phyloP scores from a whole-genome alignment of 2,329 filamentous ascomycete species.

The Penicillium sp. region DNA sequence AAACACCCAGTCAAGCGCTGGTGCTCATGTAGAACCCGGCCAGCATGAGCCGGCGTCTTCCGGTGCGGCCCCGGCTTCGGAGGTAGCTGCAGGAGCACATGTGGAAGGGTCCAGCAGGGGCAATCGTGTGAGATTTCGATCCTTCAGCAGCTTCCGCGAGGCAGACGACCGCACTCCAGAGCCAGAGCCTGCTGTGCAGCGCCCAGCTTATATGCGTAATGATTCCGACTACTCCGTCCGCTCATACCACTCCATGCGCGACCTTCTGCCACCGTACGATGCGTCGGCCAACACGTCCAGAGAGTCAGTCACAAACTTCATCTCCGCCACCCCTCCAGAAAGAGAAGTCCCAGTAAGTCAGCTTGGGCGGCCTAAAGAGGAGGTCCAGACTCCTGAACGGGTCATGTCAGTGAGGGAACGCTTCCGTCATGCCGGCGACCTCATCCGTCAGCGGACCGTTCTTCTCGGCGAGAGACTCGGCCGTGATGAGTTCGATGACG shows the following conservation, averaged over 20 bases:
- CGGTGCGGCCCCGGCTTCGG: background rate
- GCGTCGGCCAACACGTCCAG: conserved; percentile 19
- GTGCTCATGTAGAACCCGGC: background rate
- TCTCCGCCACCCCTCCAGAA: background rate
- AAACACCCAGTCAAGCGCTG: background rate
- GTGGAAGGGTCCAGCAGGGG: conserved; percentile 12
- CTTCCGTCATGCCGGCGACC: conserved; percentile 34
- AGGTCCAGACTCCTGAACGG: conserved; percentile 20
- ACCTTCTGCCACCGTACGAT: conserved; percentile 11
- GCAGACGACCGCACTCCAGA: conserved; percentile 13
- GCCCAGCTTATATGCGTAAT: conserved; percentile 14
- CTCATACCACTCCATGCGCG: conserved; percentile 22
- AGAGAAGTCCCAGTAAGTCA: conserved; percentile 1
- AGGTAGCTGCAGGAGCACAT: background rate
- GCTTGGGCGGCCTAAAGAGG: conserved; percentile 1
- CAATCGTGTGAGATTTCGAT: conserved; percentile 29
- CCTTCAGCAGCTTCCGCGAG: conserved; percentile 21
- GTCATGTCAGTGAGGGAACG: conserved; percentile 29
- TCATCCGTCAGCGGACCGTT: conserved; percentile 36
- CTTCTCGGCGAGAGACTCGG: conserved; percentile 36
- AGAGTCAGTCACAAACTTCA: conserved; percentile 2
- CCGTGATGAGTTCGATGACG: conserved; percentile 35
- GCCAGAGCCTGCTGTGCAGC: background rate
- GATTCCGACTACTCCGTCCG: conserved; percentile 26
- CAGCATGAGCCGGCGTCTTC: conserved; percentile 2